A percentile compares a stretch with the other conserved stretches of the same genome.
Conservation (phyloP, 2,329 filamentous ascomycete species). For the Geoglossum cookeanum region DNA sequence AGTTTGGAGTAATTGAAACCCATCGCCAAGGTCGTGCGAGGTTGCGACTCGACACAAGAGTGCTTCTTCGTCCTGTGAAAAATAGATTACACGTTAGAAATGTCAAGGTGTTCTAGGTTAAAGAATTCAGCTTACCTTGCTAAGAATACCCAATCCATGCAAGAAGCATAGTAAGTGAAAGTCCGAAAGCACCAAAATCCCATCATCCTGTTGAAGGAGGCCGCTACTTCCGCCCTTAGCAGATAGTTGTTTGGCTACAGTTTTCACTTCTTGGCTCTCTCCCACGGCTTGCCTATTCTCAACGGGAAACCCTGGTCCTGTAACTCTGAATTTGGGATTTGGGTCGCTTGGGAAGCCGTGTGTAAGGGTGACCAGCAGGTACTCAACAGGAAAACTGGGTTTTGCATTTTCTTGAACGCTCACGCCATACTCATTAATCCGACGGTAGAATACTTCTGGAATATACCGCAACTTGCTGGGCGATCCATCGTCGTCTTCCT, state of each 20-base stretch:
- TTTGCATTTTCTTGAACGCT: constrained; percentile 97
- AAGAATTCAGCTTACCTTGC: constrained; percentile 41
- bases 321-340: constrained; percentile 53
- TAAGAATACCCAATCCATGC: constrained; percentile 59
- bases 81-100: background rate
- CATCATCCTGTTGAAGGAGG: constrained; percentile 36
- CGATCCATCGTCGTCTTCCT: constrained; percentile 63
- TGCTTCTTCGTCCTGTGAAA: constrained; percentile 61
- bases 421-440: constrained; percentile 88
- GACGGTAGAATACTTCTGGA: constrained; percentile 89
- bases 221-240: constrained; percentile 26
- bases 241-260: constrained; percentile 48
- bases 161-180: constrained; percentile 90
- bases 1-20: constrained; percentile 66
- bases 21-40: constrained; percentile 60
- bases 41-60: constrained; percentile 73
- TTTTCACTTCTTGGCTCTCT: constrained; percentile 60
- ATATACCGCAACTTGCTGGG: constrained; percentile 65
- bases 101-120: background rate
- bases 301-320: constrained; percentile 53
- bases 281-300: constrained; percentile 82
- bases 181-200: constrained; percentile 58
- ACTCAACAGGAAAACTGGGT: constrained; percentile 89
- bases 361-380: constrained; percentile 84
- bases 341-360: constrained; percentile 81